Conservation (phyloP, 306 rosid genomes). For the Ceratonia siliqua region DNA sequence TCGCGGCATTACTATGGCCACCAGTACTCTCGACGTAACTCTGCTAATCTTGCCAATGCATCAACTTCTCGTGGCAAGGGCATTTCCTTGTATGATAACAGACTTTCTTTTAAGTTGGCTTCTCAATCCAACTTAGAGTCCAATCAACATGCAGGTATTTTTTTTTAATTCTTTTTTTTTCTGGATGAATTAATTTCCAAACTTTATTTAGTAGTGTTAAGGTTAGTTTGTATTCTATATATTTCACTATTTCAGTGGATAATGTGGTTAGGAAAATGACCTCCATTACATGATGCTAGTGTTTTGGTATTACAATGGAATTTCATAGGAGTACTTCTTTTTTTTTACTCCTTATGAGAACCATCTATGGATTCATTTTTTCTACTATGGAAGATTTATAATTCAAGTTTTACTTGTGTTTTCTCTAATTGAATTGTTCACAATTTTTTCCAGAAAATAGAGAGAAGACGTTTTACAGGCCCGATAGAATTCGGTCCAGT, state of each 20-base stretch:
- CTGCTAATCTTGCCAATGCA: slow-evolving; percentile 51
- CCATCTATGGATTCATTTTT: neutral
- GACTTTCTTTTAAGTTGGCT: slow-evolving; percentile 57
- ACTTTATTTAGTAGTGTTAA: neutral
- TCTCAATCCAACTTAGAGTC: slow-evolving; percentile 51
- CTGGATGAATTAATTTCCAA: neutral
- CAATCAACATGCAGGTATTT: slow-evolving; percentile 50
- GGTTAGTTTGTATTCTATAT: neutral
- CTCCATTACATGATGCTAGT: neutral
- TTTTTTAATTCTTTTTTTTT: neutral
- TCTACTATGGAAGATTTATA: neutral
- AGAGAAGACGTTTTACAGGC: slow-evolving; percentile 52
- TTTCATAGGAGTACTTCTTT: no score
- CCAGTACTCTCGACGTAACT: slow-evolving; percentile 78
- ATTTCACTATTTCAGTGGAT: neutral
- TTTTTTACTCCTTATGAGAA: neutral
- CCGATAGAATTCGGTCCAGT: slow-evolving; percentile 68
- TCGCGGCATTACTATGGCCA: slow-evolving; percentile 80
- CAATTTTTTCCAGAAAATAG: slow-evolving; percentile 40
- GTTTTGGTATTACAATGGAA: neutral
- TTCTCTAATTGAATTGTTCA: neutral
- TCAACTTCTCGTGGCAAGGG: slow-evolving; percentile 69
- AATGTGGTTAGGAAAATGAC: neutral
- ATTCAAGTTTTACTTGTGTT: neutral
- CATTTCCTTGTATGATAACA: slow-evolving; percentile 47